phyloP scores from a whole-genome alignment of 2,329 filamentous ascomycete species.

The Ilyonectria robusta region DNA sequence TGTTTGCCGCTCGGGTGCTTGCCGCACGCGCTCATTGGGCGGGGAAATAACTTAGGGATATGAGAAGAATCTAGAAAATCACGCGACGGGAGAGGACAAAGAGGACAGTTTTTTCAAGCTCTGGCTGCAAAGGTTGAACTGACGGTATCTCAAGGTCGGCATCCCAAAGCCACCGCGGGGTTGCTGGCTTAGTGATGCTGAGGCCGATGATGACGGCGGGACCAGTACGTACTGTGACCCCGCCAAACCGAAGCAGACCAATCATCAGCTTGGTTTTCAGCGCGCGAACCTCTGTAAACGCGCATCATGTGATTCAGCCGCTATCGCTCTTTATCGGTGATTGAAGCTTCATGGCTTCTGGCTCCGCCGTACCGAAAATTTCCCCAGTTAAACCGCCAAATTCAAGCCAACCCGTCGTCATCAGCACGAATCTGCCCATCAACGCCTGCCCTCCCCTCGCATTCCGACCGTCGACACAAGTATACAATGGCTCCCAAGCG shows the following conservation, averaged over 20 bases:
- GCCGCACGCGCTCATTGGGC: not conserved
- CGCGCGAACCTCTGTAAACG: slow-evolving; percentile 14
- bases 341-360: slow-evolving; percentile 32
- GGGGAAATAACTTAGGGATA: not conserved
- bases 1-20: not conserved
- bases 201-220: slow-evolving; percentile 12
- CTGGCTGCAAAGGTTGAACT: not conserved
- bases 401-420: slow-evolving; percentile 21
- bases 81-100: not conserved
- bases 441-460: not conserved
- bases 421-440: slow-evolving; percentile 9
- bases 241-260: not conserved
- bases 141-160: not conserved
- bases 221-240: not conserved
- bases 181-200: slow-evolving; percentile 1
- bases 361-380: slow-evolving; percentile 38
- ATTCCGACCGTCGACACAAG: not conserved
- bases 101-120: too few species aligned
- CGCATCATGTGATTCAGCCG: slow-evolving; percentile 47
- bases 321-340: slow-evolving; percentile 33
- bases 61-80: not conserved
- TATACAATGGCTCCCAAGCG: slow-evolving; percentile 75
- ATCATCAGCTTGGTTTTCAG: not conserved
- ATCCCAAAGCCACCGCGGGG: not conserved
- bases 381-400: slow-evolving; percentile 34